These are phyloP conservation scores for Aurantiochytrium sp. DNA, from an alignment of 108 stramenopile genomes.

Conservation along the genomic window DNA sequence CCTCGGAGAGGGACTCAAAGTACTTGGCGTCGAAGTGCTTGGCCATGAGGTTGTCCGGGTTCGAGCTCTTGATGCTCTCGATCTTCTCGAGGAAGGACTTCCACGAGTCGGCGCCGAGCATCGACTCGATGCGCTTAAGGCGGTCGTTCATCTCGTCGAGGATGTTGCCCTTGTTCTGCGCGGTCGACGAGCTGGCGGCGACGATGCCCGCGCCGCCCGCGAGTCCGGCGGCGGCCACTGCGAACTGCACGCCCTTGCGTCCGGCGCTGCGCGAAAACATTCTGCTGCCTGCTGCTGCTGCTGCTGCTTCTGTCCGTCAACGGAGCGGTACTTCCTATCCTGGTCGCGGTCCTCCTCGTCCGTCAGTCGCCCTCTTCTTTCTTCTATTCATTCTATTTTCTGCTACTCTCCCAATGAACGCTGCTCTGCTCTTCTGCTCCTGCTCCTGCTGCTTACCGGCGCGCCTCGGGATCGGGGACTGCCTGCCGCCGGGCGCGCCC, in stretches of 20 bases:
- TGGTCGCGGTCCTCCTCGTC: too few relatives aligned
- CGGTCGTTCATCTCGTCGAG: conserved; percentile 27
- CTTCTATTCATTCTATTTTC: too few relatives aligned
- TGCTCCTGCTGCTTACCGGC: too few relatives aligned
- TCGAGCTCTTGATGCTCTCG: conserved; percentile 21
- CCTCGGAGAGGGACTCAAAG: conserved; percentile 30
- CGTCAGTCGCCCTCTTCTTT: too few relatives aligned
- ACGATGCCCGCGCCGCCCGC: not conserved
- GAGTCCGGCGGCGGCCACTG: not conserved
- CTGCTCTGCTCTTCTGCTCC: too few relatives aligned
- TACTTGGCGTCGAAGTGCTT: conserved; percentile 29
- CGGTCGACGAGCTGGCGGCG: not conserved
- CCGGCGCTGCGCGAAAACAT: not conserved
- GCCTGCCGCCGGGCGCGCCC: too few relatives aligned
- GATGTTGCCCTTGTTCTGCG: conserved; percentile 27
- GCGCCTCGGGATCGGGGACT: too few relatives aligned
- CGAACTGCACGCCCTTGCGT: conserved; percentile 13
- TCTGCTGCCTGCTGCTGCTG: too few relatives aligned
- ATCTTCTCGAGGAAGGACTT: not conserved
- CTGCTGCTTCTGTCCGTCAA: too few relatives aligned
- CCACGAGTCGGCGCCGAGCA: not conserved
- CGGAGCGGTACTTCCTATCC: too few relatives aligned
- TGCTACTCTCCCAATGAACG: too few relatives aligned
- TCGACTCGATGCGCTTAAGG: conserved; percentile 30
- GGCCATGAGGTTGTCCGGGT: conserved; percentile 39